These are phyloP conservation scores for Ophiostoma sp. DNA, from an alignment of 2,329 filamentous ascomycete genomes.

Conservation along the genomic window DNA sequence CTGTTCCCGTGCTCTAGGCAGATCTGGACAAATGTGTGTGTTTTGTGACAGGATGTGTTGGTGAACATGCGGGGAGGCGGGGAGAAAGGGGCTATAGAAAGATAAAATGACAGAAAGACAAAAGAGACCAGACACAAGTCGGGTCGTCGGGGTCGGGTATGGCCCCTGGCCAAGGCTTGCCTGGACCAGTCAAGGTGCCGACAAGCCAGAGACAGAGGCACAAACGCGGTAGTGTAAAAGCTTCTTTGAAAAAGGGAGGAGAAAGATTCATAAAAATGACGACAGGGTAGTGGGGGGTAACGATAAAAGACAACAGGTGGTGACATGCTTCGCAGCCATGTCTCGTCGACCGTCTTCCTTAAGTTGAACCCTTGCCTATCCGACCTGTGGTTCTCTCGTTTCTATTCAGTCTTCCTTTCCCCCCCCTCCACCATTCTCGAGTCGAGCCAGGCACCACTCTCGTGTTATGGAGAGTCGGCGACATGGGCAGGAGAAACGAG, in stretches of 20 bases:
- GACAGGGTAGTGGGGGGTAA: neutral
- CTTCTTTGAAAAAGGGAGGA: neutral
- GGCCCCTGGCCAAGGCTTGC: neutral
- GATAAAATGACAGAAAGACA: neutral
- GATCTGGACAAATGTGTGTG: neutral
- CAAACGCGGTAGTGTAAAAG: neutral
- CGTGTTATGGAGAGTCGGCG: neutral
- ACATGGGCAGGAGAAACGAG: neutral
- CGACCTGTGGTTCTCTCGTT: neutral
- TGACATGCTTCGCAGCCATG: neutral
- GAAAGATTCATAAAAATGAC: neutral
- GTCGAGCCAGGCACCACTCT: too few relatives aligned
- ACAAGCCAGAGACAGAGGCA: neutral
- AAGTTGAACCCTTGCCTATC: neutral
- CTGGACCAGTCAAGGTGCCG: neutral
- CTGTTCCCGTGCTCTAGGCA: constrained; percentile 1
- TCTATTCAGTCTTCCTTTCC: constrained; percentile 8
- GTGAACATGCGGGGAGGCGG: constrained; percentile 16
- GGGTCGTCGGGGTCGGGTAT: neutral
- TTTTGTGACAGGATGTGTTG: neutral
- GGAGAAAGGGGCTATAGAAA: neutral
- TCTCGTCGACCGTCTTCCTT: neutral
- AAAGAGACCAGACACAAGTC: neutral
- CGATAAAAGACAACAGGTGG: neutral
- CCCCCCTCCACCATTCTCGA: constrained; percentile 15